Conservation (phyloP, 2,329 filamentous ascomycete species). For the Claviceps sorghi region DNA sequence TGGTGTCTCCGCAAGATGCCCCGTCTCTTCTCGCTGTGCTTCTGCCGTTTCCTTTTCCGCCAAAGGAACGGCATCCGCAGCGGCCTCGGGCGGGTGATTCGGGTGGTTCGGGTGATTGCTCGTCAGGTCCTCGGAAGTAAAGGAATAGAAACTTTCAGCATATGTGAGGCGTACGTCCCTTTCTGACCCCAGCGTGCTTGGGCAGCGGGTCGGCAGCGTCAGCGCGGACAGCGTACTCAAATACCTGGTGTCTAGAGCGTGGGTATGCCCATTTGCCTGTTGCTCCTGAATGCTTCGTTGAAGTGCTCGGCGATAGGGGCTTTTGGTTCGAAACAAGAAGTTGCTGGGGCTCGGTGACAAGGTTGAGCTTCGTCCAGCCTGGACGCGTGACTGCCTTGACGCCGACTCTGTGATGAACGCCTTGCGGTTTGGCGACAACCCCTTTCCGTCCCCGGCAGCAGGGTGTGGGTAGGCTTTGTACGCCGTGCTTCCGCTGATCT, state of each 20-base stretch:
- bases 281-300: conserved; percentile 29
- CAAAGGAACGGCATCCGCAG: neutral
- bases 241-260: conserved; percentile 21
- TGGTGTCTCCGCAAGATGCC: neutral
- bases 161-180: conserved; percentile 23
- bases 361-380: conserved; percentile 30
- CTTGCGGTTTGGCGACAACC: conserved; percentile 4
- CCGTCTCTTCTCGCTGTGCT: neutral
- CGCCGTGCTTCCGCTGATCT: neutral
- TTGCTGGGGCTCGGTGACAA: conserved; percentile 38
- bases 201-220: conserved; percentile 24
- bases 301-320: conserved; percentile 40
- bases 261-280: conserved; percentile 12
- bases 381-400: conserved; percentile 12
- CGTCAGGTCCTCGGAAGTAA: conserved; percentile 11
- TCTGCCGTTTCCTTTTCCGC: neutral
- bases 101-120: neutral
- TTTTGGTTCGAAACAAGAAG: conserved; percentile 38
- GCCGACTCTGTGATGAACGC: neutral
- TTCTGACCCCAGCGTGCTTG: conserved; percentile 26
- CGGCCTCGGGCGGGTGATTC: neutral
- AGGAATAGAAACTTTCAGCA: conserved; percentile 37
- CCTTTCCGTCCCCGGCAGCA: conserved; percentile 5
- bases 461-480: conserved; percentile 7
- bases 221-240: conserved; percentile 25